Base-by-base conservation (phyloP, 768 basidiomycete genomes). In the Pisolithus albus region DNA sequence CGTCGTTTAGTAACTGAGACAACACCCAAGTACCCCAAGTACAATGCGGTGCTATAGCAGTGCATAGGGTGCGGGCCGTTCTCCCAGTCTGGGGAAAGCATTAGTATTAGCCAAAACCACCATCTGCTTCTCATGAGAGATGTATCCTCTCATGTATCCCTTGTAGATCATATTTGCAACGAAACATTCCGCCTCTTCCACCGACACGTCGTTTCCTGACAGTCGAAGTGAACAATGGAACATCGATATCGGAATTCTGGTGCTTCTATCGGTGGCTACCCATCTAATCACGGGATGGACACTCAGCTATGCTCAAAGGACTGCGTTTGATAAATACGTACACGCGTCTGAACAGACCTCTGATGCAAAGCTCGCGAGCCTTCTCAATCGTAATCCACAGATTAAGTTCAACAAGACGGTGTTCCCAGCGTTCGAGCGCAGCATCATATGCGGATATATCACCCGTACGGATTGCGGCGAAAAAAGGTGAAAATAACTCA, bases 81-180 rank as follows among this genome's bases (percentile, higher is more conserved):
- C 86, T 24, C 75, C 79, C 15, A 90, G 67, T 54, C 76, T 76
- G 3, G 93, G 92, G 64, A 96, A 97, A 7, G 92, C 80, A 61
- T 86, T 88, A 21, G 74, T 77, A 56, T 80, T 79, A 1, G 90
- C 84, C 42, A 97, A 67, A 5, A 99, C 96, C 5, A 97, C 91
- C 81, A 87, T 91, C 72, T 90, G 88, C 68, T 88, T 89, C 63
- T 89, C 90, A 61, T 99, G 96, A 46, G 92, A 92, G 60, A 99
- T 93, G 68, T 98, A 99, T 8, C 96, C 96, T 47, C 88, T 80
- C 70, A 98, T 85, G 66, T 84, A 90, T 18, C 88, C 89, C 71
- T 86, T 90, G 72, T 86, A 92, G 41, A 98, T 88, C 89, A 95
- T 88, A 64, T 94, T 94, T 26, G 93, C 92, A 7, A 96, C 82